Evolutionary conservation across 1,139 yeast species (phyloP).

Genomic region (Diutina scorzettiae): DNA sequence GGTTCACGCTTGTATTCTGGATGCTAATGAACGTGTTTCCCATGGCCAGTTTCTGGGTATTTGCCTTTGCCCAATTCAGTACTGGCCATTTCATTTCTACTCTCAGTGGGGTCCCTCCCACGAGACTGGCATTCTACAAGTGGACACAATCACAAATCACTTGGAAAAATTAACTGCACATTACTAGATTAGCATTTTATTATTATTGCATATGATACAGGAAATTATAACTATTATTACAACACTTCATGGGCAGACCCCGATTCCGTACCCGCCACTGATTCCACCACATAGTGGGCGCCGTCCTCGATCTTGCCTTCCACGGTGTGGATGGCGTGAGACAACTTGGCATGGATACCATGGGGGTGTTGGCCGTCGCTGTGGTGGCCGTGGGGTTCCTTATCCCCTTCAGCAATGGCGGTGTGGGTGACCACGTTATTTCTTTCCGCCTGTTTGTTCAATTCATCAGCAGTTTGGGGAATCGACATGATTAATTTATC

Average conservation of each 20-base stretch:
- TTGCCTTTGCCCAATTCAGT: not conserved
- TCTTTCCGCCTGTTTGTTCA: not conserved
- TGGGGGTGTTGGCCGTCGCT: conserved; percentile 3
- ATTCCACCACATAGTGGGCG: not conserved
- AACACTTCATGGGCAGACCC: conserved; percentile 5
- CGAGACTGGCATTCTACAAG: not conserved
- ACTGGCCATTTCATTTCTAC: not conserved
- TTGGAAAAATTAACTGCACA: not conserved
- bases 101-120: not conserved
- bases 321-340: not conserved
- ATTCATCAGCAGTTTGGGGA: not conserved
- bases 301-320: conserved; percentile 5
- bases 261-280: conserved; percentile 2
- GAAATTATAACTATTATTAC: not conserved
- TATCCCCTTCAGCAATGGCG: conserved; percentile 1
- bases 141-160: not conserved
- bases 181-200: not conserved
- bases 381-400: conserved; percentile 2
- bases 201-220: not conserved
- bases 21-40: conserved; percentile 13
- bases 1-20: conserved; percentile 44
- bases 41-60: conserved; percentile 1
- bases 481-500: not conserved
- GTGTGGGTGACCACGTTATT: not conserved
- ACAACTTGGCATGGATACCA: not conserved